Base-by-base conservation (phyloP, 2,329 filamentous ascomycete genomes). In the Penicillium rolfsii region DNA sequence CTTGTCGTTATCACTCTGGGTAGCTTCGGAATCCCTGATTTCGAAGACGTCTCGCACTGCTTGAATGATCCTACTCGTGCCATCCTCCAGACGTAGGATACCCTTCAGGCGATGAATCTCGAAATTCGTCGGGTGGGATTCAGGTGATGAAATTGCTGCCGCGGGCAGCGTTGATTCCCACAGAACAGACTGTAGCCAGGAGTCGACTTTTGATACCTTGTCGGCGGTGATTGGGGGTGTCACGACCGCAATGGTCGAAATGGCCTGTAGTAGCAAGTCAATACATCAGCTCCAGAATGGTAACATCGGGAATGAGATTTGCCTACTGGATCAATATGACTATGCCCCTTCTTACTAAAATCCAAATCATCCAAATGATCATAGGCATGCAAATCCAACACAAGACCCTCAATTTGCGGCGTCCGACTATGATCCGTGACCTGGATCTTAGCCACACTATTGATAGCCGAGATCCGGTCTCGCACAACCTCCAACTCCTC, bases 21-120 rank as follows among this genome's bases (percentile, higher is more conserved):
- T 56, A 1, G 60, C 64, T n/a, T 73, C 69, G 14, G 71, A 67
- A 66, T 97, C 92, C 26, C 91, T 85, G 26, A 98, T 90, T 71
- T 99, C 95, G 75, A 98, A 99, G 16, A 98, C 85, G 69, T 97
- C 94, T 56, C 94, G 82, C 0, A 99, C 95, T 1, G 93, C 95
- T 75, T 99, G 95, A 7, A 98, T 83, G 64, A 98, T 86, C 73
- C 91, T 91, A 46, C 87, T 80, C 0, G 81, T 80, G 1, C 91
- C 91, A 40, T 78, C 73, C 57, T 88, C 82, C 19, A 94, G 80
- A 0, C 85, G 80, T 6, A 98, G 76, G 2, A 91, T 86, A 0
- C 93, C 94, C 74, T 99, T 99, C 38, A 92, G 81, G 12, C 95
- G 86, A 73, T 99, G 94, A 24, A 98, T 88, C 70, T 97, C 93